phyloP scores from a whole-genome alignment of 202 grass and related monocot genomes.

The Schoenoplectus triqueter region DNA sequence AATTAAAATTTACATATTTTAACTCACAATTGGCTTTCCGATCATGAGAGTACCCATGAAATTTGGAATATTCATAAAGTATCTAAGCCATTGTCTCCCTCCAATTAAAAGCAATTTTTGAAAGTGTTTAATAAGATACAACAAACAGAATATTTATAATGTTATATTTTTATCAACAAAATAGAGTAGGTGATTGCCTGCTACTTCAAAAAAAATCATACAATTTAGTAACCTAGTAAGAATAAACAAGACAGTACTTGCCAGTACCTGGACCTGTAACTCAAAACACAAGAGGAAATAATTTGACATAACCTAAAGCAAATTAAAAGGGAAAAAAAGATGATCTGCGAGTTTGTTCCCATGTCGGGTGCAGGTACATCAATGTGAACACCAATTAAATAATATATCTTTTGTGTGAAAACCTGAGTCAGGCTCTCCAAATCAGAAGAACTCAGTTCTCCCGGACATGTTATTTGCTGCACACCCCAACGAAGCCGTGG shows the following conservation, averaged over 20 bases:
- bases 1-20: slow-evolving; percentile 2
- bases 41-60: slow-evolving; percentile 93
- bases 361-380: slow-evolving; percentile 93
- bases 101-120: background rate
- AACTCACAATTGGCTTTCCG: slow-evolving; percentile 93
- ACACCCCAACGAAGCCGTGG: no score
- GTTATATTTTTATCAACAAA: no score
- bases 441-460: slow-evolving; percentile 73
- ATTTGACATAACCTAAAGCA: slow-evolving; percentile 31
- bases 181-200: no score
- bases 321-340: slow-evolving; percentile 28
- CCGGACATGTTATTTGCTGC: slow-evolving; percentile 36
- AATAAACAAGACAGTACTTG: no score
- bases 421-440: slow-evolving; percentile 81
- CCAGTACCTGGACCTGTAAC: background rate
- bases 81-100: slow-evolving; percentile 94
- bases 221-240: background rate
- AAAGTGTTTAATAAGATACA: background rate
- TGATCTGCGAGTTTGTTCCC: slow-evolving; percentile 29
- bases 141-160: background rate
- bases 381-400: slow-evolving; percentile 86
- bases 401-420: slow-evolving; percentile 96
- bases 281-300: background rate
- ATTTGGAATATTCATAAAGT: slow-evolving; percentile 94
- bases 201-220: background rate